Evolutionary conservation across 371 early-diverging fungal genomes (phyloP).

Genomic region (Chytridiales sp.): DNA sequence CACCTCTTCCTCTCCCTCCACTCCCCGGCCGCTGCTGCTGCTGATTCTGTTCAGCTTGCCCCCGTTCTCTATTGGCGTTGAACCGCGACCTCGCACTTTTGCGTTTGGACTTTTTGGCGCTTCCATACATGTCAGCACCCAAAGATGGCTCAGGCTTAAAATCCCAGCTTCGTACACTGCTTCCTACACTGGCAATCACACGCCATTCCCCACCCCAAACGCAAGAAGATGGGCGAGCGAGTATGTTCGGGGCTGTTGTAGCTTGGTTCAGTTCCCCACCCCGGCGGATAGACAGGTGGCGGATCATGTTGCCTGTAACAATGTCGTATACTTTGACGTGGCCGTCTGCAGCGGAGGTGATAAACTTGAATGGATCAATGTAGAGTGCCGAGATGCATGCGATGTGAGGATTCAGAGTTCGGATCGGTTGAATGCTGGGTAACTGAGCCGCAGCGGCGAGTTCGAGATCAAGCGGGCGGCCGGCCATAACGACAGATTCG

Average conservation of each 20-base stretch:
- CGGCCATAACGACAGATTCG: slow-evolving; percentile 2
- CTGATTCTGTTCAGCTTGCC: no score
- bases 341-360: slow-evolving; percentile 30
- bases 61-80: not conserved
- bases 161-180: slow-evolving; percentile 35
- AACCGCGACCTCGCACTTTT: not conserved
- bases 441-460: not conserved
- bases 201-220: slow-evolving; percentile 28
- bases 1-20: not conserved
- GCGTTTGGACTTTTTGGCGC: slow-evolving; percentile 5
- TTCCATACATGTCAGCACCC: not conserved
- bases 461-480: not conserved
- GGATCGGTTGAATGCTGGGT: slow-evolving; percentile 8
- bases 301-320: slow-evolving; percentile 25
- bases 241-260: no score
- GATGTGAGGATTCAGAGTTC: slow-evolving; percentile 23
- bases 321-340: slow-evolving; percentile 30
- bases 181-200: slow-evolving; percentile 27
- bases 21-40: not conserved
- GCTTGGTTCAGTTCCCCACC: slow-evolving; percentile 18
- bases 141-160: slow-evolving; percentile 19
- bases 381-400: slow-evolving; percentile 14
- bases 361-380: slow-evolving; percentile 36
- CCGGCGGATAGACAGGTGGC: slow-evolving; percentile 18
- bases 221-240: no score